phyloP scores from a whole-genome alignment of 1,284 basidiomycete species.

The Gomphus bonarii region DNA sequence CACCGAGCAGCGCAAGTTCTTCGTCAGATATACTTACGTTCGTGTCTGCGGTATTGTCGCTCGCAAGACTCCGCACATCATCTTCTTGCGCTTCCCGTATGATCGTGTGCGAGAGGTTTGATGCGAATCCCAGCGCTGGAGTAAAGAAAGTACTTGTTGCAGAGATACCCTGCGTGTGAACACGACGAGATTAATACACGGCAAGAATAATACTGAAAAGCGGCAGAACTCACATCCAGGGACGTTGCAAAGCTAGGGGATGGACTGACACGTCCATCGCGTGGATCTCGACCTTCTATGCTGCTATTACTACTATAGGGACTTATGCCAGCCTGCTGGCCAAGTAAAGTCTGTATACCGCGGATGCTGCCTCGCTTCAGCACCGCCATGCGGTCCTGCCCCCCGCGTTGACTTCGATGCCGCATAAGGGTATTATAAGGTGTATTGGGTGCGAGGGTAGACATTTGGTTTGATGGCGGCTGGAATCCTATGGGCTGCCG shows the following conservation, averaged over 20 bases:
- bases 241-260: conserved; percentile 84
- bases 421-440: conserved; percentile 35
- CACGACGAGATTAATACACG: conserved; percentile 14
- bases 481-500: conserved; percentile 58
- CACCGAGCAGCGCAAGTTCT: conserved; percentile 86
- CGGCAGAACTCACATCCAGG: conserved; percentile 48
- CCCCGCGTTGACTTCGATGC: conserved; percentile 53
- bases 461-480: conserved; percentile 19
- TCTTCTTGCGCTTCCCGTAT: conserved; percentile 93
- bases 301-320: conserved; percentile 75
- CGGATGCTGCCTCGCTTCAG: conserved; percentile 85
- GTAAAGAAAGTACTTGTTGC: conserved; percentile 39
- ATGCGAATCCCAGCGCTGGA: conserved; percentile 88
- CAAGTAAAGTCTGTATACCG: conserved; percentile 71
- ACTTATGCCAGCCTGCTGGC: conserved; percentile 44
- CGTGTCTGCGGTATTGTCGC: conserved; percentile 48
- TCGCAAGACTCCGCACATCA: conserved; percentile 64
- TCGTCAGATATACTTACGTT: conserved; percentile 84
- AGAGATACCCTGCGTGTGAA: conserved; percentile 24
- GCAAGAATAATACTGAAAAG: conserved; percentile 1
- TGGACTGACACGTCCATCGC: conserved; percentile 77
- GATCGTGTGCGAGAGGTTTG: conserved; percentile 91
- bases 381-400: conserved; percentile 64
- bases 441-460: conserved; percentile 41
- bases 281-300: conserved; percentile 23